These are phyloP conservation scores for Aphanomyces invadans DNA, from an alignment of 352 stramenopile genomes.

Conservation along the genomic window DNA sequence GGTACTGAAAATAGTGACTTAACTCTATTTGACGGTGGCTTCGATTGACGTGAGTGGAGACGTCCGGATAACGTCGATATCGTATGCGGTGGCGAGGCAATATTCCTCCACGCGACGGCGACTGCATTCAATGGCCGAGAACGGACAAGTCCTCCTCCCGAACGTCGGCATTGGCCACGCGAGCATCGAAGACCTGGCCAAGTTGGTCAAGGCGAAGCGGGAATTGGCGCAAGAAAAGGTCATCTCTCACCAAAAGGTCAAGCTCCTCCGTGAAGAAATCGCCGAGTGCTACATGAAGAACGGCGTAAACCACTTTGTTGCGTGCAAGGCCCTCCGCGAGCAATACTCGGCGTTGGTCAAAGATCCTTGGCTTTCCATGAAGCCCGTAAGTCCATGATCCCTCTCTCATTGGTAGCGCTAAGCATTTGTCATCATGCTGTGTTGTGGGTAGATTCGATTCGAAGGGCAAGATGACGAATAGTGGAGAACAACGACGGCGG, in stretches of 20 bases:
- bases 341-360: conserved; percentile 75
- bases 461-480: conserved; percentile 12
- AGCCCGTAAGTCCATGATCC: conserved; percentile 21
- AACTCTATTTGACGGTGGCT: too few species aligned
- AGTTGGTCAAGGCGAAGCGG: conserved; percentile 40
- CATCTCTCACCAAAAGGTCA: conserved; percentile 70
- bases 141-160: conserved; percentile 24
- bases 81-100: neutral
- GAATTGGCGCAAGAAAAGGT: conserved; percentile 68
- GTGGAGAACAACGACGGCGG: neutral
- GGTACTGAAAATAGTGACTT: too few species aligned
- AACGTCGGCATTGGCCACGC: neutral
- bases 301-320: conserved; percentile 84
- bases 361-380: conserved; percentile 61
- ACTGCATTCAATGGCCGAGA: conserved; percentile 25
- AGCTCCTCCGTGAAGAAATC: conserved; percentile 79
- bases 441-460: conserved; percentile 13
- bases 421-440: too few species aligned
- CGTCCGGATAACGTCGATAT: neutral
- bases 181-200: conserved; percentile 17
- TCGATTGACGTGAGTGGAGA: neutral
- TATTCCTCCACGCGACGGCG: neutral
- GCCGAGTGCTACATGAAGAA: conserved; percentile 84
- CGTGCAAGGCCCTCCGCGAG: conserved; percentile 71
- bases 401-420: too few species aligned